Evolutionary conservation across 768 basidiomycete species (phyloP), one percentile per base, ranked within the genome.

Genomic region (Sporobolomyces roseus): DNA sequence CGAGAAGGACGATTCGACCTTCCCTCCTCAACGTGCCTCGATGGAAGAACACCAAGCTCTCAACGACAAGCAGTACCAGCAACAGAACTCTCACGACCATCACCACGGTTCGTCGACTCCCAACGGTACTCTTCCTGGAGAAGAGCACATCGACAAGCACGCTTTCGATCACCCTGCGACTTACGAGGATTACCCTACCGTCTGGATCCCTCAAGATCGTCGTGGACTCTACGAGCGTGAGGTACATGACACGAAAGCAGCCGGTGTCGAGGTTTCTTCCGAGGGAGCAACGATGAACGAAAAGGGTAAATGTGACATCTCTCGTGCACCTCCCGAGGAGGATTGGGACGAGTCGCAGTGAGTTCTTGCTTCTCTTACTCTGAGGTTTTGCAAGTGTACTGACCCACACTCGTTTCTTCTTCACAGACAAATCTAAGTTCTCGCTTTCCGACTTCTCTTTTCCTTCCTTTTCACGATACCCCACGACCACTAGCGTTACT

Each of bases 191-290:
- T 90, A 92, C 79, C 83, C 87, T 70, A 82, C 85, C 7, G 80
- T 97, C 36, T 98, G 94, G 94, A 78, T 97, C 61, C 90, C 94
- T 27, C 79, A 80, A 45, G 94, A 98, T n/a, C 86, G 87, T 13
- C 75, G 91, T 61, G 84, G 82, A 1, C 79, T 81, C 43, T 84
- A 84, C 68, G 75, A 76, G 36, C 85, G 82, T 64, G 89, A 90
- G 80, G 85, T 83, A 71, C 77, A 79, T 68, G 84, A 79, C 70
- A 86, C 86, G 77, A 76, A 74, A 68, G 81, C 80, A 33, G 75
- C 69, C 27, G 69, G 69, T 19, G 70, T 76, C 32, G 69, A 74
- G 53, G 66, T 71, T 16, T 72, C 72, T 36, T 43, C 63, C 48
- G 68, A 75, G 29, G 74, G 68, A 27, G 74, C 75, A 4, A 33